These are phyloP conservation scores for Parastagonospora nodorum DNA, from an alignment of 2,329 filamentous ascomycete species.

Conservation along the genomic window DNA sequence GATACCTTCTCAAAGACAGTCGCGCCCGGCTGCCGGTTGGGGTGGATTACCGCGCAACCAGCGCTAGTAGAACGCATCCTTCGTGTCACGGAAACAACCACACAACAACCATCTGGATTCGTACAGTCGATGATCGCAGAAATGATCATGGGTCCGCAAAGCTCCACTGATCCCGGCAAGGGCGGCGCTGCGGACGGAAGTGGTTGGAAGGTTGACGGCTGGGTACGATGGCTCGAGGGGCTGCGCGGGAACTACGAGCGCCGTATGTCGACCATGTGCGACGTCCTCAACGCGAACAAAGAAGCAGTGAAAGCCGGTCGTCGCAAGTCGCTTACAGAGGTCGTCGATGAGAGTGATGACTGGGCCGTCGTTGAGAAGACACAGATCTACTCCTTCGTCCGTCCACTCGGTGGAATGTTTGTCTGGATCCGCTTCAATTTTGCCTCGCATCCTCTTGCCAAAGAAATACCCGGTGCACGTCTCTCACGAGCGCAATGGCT, in stretches of 20 bases:
- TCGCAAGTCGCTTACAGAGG: constrained; percentile 38
- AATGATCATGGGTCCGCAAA: constrained; percentile 73
- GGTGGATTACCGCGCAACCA: constrained; percentile 88
- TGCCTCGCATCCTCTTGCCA: constrained; percentile 72
- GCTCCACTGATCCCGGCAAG: constrained; percentile 53
- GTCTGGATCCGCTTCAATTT: constrained; percentile 79
- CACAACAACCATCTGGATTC: constrained; percentile 86
- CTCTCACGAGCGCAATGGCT: constrained; percentile 73
- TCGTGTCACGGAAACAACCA: constrained; percentile 76
- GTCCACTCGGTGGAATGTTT: constrained; percentile 91
- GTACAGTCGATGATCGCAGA: constrained; percentile 83
- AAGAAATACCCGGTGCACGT: constrained; percentile 57
- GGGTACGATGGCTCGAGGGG: constrained; percentile 89
- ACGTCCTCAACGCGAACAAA: constrained; percentile 70
- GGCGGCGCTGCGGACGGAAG: constrained; percentile 57
- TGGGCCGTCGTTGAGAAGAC: constrained; percentile 79
- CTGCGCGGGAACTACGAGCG: constrained; percentile 82
- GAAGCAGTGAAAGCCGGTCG: constrained; percentile 68
- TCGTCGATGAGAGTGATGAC: constrained; percentile 54
- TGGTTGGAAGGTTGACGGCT: constrained; percentile 81
- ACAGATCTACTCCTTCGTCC: constrained; percentile 74
- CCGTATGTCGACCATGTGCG: constrained; percentile 81
- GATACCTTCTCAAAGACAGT: constrained; percentile 96
- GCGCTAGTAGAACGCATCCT: constrained; percentile 73
- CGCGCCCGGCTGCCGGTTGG: constrained; percentile 85